Evolutionary conservation across 1,284 basidiomycete species (phyloP), one percentile per base, ranked within the genome.

Genomic region (Hymenochaete sp.): DNA sequence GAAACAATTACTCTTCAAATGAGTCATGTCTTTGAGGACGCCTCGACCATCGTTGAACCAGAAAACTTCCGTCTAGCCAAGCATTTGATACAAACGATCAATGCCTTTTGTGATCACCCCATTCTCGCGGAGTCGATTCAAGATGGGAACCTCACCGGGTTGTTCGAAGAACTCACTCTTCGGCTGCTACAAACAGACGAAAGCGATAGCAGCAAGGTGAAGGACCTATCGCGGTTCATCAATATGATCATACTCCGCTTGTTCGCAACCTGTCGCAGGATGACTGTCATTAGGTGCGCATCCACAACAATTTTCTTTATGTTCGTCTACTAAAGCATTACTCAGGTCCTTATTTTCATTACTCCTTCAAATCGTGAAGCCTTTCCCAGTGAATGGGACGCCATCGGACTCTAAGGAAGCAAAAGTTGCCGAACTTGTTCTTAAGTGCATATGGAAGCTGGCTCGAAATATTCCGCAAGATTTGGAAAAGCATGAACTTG

Each of bases 391-490:
- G 51, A 82, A 77, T 44, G 78, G 77, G 22, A 84, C 79, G 19
- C 64, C 68, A 35, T 58, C 73, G 1, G 82, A 88, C 37, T 81
- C 86, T 2, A 82, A 86, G 54, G 82, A 88, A 56, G 79, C 91
- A 1, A 90, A 88, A 58, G 92, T 98, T 39, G 93, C 93, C 5
- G 96, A 98, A 62, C 73, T 99, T 25, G 88, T 98, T 24, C 71
- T 98, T 56, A 98, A 98, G 71, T 99, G 96, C 63, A 79, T 98
- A 26, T 98, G 96, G 96, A 98, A 98, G 67, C 71, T 98, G 44
- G 93, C 93, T 7, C 79, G 95, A 54, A 92, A 90, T 53, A 88
- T 98, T 38, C 92, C 93, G 11, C 85, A 92, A 55, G 91, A 95
- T 60, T 71, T 99, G 37, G 77, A 78, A 52, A 86, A 91, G 45